Evolutionary conservation across 768 basidiomycete genomes (phyloP).

Genomic region (Termitomyces sp.): DNA sequence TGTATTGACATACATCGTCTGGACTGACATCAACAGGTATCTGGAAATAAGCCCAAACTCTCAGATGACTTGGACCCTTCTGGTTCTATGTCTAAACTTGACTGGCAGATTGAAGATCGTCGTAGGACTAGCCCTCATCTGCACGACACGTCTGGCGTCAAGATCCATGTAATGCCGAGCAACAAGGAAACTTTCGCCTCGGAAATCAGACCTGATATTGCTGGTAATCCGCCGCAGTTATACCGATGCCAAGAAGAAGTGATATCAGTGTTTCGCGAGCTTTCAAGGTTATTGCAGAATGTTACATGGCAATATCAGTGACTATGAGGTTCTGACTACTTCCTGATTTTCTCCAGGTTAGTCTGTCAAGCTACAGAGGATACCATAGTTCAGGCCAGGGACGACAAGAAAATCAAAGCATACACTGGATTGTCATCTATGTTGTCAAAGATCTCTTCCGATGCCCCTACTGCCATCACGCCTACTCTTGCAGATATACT

Average conservation of each 20-base stretch:
- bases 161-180: neutral
- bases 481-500: conserved; percentile 42
- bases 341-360: conserved; percentile 24
- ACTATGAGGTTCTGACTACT: neutral
- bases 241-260: conserved; percentile 18
- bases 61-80: neutral
- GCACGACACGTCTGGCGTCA: neutral
- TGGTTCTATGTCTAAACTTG: neutral
- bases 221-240: neutral
- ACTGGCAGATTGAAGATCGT: neutral
- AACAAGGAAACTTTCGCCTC: neutral
- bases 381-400: conserved; percentile 33
- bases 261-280: conserved; percentile 30
- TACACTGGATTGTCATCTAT: conserved; percentile 44
- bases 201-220: neutral
- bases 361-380: conserved; percentile 41
- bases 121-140: neutral
- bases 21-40: conserved; percentile 1
- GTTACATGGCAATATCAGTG: conserved; percentile 9
- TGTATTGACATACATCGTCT: neutral
- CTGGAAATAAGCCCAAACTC: conserved; percentile 7
- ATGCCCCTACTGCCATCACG: conserved; percentile 35
- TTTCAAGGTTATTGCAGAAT: conserved; percentile 30
- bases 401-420: conserved; percentile 41
- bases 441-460: conserved; percentile 36